Evolutionary conservation across 306 rosid species (phyloP).

Genomic region (Coriaria nepalensis): DNA sequence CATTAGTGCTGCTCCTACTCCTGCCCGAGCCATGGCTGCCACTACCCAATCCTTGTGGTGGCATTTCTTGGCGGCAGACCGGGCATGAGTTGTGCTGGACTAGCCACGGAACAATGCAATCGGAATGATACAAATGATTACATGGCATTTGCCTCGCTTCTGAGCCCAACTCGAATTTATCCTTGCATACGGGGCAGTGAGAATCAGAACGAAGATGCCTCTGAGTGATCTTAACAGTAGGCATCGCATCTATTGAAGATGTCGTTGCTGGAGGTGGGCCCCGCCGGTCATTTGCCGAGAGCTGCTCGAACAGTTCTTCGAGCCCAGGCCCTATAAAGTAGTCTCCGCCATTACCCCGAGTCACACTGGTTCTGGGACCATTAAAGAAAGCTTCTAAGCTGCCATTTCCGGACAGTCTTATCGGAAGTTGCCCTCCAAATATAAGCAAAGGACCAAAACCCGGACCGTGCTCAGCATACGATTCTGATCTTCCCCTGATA

Average conservation of each 20-base stretch:
- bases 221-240: constrained; percentile 13
- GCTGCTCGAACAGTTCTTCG: constrained; percentile 16
- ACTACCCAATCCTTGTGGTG: constrained; percentile 6
- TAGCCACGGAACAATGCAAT: constrained; percentile 17
- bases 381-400: constrained; percentile 14
- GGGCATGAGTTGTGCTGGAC: constrained; percentile 19
- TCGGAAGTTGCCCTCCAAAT: constrained; percentile 14
- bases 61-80: constrained; percentile 17
- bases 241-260: constrained; percentile 14
- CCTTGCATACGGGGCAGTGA: constrained; percentile 18
- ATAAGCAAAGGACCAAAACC: constrained; percentile 12
- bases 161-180: constrained; percentile 13
- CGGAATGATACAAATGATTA: constrained; percentile 16
- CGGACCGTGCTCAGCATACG: constrained; percentile 7
- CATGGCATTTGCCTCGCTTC: constrained; percentile 18
- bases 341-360: constrained; percentile 10
- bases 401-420: constrained; percentile 5
- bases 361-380: constrained; percentile 12
- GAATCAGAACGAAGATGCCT: constrained; percentile 15
- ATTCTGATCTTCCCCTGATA: constrained; percentile 15
- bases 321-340: constrained; percentile 16
- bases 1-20: not conserved
- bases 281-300: constrained; percentile 6
- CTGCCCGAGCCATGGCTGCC: constrained; percentile 3
- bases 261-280: constrained; percentile 16